Base-by-base conservation (phyloP, 495 filamentous ascomycete genomes). In the Daldinia vernicosa region DNA sequence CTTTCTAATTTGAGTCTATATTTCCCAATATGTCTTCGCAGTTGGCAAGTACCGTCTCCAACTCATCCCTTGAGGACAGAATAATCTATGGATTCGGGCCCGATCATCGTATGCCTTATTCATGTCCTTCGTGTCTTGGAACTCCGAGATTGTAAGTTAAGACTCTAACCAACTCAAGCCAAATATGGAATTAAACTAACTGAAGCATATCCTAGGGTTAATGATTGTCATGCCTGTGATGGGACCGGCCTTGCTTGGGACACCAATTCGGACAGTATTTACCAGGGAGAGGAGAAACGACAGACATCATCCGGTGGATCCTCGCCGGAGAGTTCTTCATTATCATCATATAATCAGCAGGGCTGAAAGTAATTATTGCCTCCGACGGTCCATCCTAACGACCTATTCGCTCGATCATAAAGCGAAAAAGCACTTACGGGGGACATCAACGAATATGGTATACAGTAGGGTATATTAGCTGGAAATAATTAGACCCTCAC, bases 211-310 rank as follows among this genome's bases (percentile, higher is more conserved):
- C n/a, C 5, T n/a, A 72, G 69, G 28, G 69, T 72, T 3, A 72
- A 68, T 17, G 37, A 67, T 17, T 72, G 69, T 14, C 53, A 55
- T 28, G 47, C 60, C 12, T 72, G 69, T 17, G 56, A 64, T 1
- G 69, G 69, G 9, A 72, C 69, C 12, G 69, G 69, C 1, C 26
- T 72, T 54, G 35, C 68, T 53, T 72, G 69, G 69, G 69, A 72
- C 39, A 56, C 59, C 6, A 54, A 39, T 39, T 67, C 60, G 4
- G 50, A 56, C 5, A 37, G 19, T 47, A 17, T 30, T 4, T 72
- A 67, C 28, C 37, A 64, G 28, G 59, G 64, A 28, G 63, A 68
- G 27, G 60, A 72, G 3, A 24, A 52, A 4, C 47, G 47, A 32
- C 69, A 72, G 22, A 24, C 50, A n/a, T 30, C 69, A 15, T 24